Percentiles rank a stretch among this genome's conserved stretches.
Conservation (phyloP, 2,329 filamentous ascomycete species). For the Colletotrichum australisinense region DNA sequence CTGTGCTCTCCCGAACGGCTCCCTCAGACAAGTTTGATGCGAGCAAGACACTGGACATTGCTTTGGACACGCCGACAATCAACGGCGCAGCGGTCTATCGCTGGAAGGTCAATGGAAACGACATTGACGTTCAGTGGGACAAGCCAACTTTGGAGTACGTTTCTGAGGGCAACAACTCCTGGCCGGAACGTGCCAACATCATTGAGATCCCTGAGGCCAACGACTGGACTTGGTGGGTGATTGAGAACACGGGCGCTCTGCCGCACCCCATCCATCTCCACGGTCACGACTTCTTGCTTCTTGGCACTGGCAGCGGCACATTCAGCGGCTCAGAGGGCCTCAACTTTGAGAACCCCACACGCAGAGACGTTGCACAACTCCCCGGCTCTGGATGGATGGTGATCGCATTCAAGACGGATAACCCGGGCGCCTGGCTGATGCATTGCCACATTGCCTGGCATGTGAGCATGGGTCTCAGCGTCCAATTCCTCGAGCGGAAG, state of each 20-base stretch:
- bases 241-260: slow-evolving; percentile 42
- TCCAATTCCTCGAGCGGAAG: slow-evolving; percentile 61
- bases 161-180: slow-evolving; percentile 36
- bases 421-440: slow-evolving; percentile 60
- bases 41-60: slow-evolving; percentile 39
- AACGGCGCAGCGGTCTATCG: slow-evolving; percentile 35
- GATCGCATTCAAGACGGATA: slow-evolving; percentile 60
- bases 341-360: slow-evolving; percentile 53
- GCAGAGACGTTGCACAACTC: slow-evolving; percentile 59
- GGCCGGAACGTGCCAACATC: slow-evolving; percentile 37
- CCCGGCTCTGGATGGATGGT: slow-evolving; percentile 56
- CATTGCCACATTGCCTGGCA: slow-evolving; percentile 65
- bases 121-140: slow-evolving; percentile 52
- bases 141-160: slow-evolving; percentile 49
- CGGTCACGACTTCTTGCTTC: slow-evolving; percentile 52
- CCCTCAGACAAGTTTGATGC: slow-evolving; percentile 40
- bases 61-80: slow-evolving; percentile 35
- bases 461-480: slow-evolving; percentile 57
- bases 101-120: slow-evolving; percentile 47
- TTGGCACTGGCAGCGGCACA: slow-evolving; percentile 38
- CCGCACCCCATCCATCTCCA: slow-evolving; percentile 63
- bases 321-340: slow-evolving; percentile 39
- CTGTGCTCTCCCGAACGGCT: slow-evolving; percentile 41
- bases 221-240: slow-evolving; percentile 47
- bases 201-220: slow-evolving; percentile 36